phyloP scores from a whole-genome alignment of 805 yeast species.

The Yarrowia bubula region DNA sequence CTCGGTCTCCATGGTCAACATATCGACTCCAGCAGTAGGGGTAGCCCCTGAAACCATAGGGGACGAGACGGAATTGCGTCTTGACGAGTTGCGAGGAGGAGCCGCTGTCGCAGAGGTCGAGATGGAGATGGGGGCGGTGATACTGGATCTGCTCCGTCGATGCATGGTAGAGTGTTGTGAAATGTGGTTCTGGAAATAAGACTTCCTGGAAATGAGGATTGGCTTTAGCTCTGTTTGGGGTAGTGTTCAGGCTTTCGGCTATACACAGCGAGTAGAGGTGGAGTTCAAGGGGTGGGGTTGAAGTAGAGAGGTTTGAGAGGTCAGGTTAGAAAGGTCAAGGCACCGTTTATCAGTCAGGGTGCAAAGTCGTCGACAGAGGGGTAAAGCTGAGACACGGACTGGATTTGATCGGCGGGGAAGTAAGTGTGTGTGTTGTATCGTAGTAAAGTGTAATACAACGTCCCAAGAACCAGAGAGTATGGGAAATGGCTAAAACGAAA shows the following conservation, averaged over 20 bases:
- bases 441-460: slow-evolving; percentile 9
- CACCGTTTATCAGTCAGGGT: no score
- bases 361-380: slow-evolving; percentile 18
- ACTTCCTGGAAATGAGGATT: background rate
- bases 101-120: background rate
- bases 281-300: no score
- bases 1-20: slow-evolving; percentile 56
- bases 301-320: no score
- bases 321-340: no score
- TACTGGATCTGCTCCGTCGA: slow-evolving; percentile 14
- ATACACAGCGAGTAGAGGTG: no score
- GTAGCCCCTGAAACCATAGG: slow-evolving; percentile 10
- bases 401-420: slow-evolving; percentile 23
- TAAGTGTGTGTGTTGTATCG: slow-evolving; percentile 1
- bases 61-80: background rate
- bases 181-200: background rate
- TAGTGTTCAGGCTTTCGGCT: background rate
- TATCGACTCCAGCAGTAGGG: slow-evolving; percentile 3
- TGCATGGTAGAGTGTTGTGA: background rate
- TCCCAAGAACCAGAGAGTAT: background rate
- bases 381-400: slow-evolving; percentile 19
- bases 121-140: slow-evolving; percentile 3
- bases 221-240: slow-evolving; percentile 5
- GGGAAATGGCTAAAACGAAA: background rate
- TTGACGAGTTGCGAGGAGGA: background rate